phyloP scores from a whole-genome alignment of 768 basidiomycete genomes.

The Rhodotorula taiwanensis region DNA sequence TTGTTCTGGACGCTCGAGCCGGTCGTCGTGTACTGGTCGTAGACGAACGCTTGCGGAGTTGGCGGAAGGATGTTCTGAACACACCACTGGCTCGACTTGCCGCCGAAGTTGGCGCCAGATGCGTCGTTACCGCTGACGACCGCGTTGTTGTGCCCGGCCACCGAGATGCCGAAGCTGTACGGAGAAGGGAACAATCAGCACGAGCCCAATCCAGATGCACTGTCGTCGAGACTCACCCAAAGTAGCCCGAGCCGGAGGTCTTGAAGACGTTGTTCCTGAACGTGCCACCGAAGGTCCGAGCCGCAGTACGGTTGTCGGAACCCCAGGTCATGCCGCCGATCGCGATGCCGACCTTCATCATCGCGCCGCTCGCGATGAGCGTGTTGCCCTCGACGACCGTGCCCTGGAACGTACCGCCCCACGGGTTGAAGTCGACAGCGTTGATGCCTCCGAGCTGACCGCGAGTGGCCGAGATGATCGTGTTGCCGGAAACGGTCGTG shows the following conservation, averaged over 20 bases:
- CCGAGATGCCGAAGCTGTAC: constrained; percentile 30
- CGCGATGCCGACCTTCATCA: constrained; percentile 41
- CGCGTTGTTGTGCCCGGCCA: constrained; percentile 35
- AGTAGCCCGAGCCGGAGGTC: constrained; percentile 35
- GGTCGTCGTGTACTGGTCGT: constrained; percentile 26
- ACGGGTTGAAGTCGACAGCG: constrained; percentile 36
- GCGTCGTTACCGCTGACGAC: constrained; percentile 37
- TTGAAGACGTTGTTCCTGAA: constrained; percentile 40
- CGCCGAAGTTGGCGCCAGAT: constrained; percentile 34
- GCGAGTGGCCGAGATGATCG: constrained; percentile 24
- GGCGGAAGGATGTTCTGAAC: constrained; percentile 10
- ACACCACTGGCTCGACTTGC: constrained; percentile 18
- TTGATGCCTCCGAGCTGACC: constrained; percentile 35
- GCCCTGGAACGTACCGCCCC: constrained; percentile 29
- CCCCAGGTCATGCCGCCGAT: constrained; percentile 41
- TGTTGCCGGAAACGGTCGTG: constrained; percentile 36
- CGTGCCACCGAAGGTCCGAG: constrained; percentile 28
- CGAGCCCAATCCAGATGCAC: too few species aligned
- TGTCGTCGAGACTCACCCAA: constrained; percentile 23
- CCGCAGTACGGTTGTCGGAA: constrained; percentile 28
- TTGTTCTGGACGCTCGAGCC: constrained; percentile 21
- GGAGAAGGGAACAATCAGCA: too few species aligned
- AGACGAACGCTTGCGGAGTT: constrained; percentile 27
- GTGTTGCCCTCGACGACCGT: constrained; percentile 39
- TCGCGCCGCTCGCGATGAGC: constrained; percentile 29